Conservation (phyloP, 192 early-diverging fungal genomes). For the Borealophlyctis nickersoniae region DNA sequence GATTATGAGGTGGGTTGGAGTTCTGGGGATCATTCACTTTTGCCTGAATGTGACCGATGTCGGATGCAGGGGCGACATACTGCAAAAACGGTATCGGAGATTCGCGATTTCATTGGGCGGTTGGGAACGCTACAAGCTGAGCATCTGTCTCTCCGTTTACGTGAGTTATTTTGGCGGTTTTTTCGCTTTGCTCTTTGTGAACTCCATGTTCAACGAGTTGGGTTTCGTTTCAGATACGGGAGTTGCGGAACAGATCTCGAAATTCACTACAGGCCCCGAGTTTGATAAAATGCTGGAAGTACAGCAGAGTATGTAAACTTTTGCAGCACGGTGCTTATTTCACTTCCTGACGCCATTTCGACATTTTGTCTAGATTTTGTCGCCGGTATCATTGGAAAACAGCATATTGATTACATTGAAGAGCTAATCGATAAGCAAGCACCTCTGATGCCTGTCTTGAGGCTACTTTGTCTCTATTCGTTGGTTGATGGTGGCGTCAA, state of each 20-base stretch:
- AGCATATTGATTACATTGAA: conserved; percentile 78
- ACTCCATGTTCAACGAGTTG: not conserved
- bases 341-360: conserved; percentile 27
- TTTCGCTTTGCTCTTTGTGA: not conserved
- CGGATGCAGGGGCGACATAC: conserved; percentile 81
- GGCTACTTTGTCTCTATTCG: conserved; percentile 81
- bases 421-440: conserved; percentile 81
- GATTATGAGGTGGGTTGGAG: conserved; percentile 68
- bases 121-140: conserved; percentile 79
- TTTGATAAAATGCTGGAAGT: conserved; percentile 83
- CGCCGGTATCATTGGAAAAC: conserved; percentile 62
- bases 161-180: conserved; percentile 44
- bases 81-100: conserved; percentile 85
- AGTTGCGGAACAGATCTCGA: conserved; percentile 79
- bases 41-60: too few relatives aligned
- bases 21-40: not conserved
- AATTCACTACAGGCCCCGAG: conserved; percentile 72
- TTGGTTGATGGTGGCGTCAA: conserved; percentile 80
- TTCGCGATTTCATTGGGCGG: conserved; percentile 89
- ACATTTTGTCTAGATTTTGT: conserved; percentile 52
- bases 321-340: not conserved
- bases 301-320: conserved; percentile 71
- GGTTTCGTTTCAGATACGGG: conserved; percentile 78
- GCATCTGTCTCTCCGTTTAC: conserved; percentile 76
- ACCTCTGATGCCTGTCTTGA: conserved; percentile 67